Evolutionary conservation across 306 rosid species (phyloP).

Genomic region (Sicyos edulis): DNA sequence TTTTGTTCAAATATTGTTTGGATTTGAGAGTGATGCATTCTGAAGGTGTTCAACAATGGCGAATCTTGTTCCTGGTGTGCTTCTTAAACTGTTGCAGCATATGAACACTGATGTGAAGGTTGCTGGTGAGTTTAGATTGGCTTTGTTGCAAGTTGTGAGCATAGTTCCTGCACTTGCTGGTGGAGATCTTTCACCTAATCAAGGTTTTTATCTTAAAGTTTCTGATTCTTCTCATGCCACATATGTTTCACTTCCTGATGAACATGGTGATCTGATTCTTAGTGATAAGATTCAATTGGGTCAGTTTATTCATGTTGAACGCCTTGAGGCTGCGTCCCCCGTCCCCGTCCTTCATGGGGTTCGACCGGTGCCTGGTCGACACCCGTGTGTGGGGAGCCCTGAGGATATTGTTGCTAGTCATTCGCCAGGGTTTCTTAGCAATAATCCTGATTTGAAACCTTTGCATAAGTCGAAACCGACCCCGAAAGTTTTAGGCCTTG

Average conservation of each 20-base stretch:
- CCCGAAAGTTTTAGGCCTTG: slow-evolving; percentile 30
- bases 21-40: slow-evolving; percentile 47
- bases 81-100: slow-evolving; percentile 83
- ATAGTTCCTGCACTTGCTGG: slow-evolving; percentile 95
- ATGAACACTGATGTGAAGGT: slow-evolving; percentile 91
- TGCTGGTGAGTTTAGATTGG: slow-evolving; percentile 87
- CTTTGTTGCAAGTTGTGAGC: slow-evolving; percentile 85
- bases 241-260: slow-evolving; percentile 86
- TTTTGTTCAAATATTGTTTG: slow-evolving; percentile 14
- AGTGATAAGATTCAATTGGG: slow-evolving; percentile 96
- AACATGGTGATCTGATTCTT: slow-evolving; percentile 87
- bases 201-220: slow-evolving; percentile 92
- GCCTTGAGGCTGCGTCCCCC: slow-evolving; percentile 80
- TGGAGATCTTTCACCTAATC: slow-evolving; percentile 71
- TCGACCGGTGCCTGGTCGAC: slow-evolving; percentile 89
- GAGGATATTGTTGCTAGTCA: slow-evolving; percentile 87
- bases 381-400: slow-evolving; percentile 86
- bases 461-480: slow-evolving; percentile 41
- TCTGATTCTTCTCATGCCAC: slow-evolving; percentile 98
- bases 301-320: slow-evolving; percentile 83
- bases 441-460: slow-evolving; percentile 32
- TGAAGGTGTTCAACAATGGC: slow-evolving; percentile 69
- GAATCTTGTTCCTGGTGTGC: slow-evolving; percentile 97
- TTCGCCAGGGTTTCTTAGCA: slow-evolving; percentile 62
- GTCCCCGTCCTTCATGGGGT: slow-evolving; percentile 91